Evolutionary conservation across 2,329 filamentous ascomycete species (phyloP).

Genomic region (Cladosporium sp.): DNA sequence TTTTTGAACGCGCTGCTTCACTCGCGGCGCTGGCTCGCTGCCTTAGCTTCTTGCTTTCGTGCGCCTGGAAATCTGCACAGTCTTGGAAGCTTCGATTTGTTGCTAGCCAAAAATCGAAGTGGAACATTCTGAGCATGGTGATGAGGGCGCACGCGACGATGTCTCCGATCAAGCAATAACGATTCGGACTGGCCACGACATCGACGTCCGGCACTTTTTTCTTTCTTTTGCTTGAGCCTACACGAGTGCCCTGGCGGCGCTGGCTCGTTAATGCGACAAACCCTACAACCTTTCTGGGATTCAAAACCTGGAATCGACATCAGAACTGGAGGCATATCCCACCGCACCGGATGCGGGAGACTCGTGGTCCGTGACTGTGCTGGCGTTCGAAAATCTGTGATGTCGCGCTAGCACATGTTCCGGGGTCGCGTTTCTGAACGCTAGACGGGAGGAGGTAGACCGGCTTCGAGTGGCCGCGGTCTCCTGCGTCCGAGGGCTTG

Average conservation of each 20-base stretch:
- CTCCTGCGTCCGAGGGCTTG: slow-evolving; percentile 14
- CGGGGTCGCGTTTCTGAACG: slow-evolving; percentile 35
- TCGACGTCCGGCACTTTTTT: slow-evolving; percentile 23
- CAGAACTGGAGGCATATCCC: slow-evolving; percentile 11
- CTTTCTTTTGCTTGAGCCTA: slow-evolving; percentile 1
- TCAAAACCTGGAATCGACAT: slow-evolving; percentile 11
- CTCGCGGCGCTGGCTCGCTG: slow-evolving; percentile 15
- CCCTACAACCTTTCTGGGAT: background rate
- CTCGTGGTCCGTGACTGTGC: slow-evolving; percentile 17
- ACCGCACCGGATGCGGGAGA: slow-evolving; percentile 20
- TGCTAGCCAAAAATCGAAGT: slow-evolving; percentile 13
- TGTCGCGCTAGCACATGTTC: slow-evolving; percentile 21
- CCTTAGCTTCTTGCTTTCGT: slow-evolving; percentile 13
- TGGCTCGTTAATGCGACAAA: slow-evolving; percentile 19
- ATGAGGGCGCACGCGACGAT: slow-evolving; percentile 22
- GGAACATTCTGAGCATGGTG: slow-evolving; percentile 16
- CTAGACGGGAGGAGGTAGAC: slow-evolving; percentile 39
- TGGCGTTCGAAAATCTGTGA: slow-evolving; percentile 24
- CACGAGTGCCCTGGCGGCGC: slow-evolving; percentile 13
- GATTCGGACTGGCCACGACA: slow-evolving; percentile 18
- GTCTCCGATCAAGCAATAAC: slow-evolving; percentile 13
- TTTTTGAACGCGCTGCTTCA: slow-evolving; percentile 12
- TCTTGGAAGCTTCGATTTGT: background rate
- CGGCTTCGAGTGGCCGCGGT: slow-evolving; percentile 32
- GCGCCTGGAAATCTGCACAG: slow-evolving; percentile 18